Conservation (phyloP, 2,329 filamentous ascomycete species). For the Fusarium sp. region DNA sequence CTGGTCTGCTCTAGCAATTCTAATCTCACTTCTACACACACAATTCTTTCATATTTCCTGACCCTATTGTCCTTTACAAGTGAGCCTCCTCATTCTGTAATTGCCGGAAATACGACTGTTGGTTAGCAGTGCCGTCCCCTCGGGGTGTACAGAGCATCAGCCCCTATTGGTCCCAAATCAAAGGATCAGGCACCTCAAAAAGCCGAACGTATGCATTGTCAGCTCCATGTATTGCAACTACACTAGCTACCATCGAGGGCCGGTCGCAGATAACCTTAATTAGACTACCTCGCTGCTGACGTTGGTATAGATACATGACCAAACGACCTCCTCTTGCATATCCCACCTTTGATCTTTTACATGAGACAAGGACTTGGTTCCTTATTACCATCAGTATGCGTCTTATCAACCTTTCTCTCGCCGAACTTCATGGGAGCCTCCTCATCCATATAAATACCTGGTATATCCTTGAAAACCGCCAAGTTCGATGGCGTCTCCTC, state of each 20-base stretch:
- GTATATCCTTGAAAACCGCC: conserved; percentile 27
- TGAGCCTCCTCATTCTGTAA: not conserved
- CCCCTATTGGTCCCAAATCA: conserved; percentile 13
- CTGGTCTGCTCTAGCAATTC: not conserved
- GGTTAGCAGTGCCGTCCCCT: not conserved
- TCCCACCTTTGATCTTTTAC: not conserved
- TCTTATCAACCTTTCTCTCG: not conserved
- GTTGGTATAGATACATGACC: not conserved
- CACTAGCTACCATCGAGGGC: not conserved
- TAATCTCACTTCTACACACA: not conserved
- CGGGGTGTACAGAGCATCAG: conserved; percentile 3
- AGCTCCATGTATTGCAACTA: not conserved
- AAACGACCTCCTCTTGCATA: not conserved
- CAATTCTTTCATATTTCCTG: not conserved
- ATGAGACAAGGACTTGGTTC: conserved; percentile 2
- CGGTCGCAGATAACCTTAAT: conserved; percentile 29
- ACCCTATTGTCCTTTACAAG: not conserved
- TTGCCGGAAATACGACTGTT: not conserved
- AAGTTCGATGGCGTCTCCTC: conserved; percentile 35
- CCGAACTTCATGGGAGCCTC: not conserved
- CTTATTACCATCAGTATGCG: not conserved
- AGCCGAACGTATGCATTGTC: conserved; percentile 2
- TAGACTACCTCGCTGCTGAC: not conserved
- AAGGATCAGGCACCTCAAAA: not conserved
- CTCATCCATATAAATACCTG: not conserved